A percentile compares a stretch with the other conserved stretches of the same genome.
Evolutionary conservation across 2,329 filamentous ascomycete species (phyloP).

Genomic region (Curvularia lunata): DNA sequence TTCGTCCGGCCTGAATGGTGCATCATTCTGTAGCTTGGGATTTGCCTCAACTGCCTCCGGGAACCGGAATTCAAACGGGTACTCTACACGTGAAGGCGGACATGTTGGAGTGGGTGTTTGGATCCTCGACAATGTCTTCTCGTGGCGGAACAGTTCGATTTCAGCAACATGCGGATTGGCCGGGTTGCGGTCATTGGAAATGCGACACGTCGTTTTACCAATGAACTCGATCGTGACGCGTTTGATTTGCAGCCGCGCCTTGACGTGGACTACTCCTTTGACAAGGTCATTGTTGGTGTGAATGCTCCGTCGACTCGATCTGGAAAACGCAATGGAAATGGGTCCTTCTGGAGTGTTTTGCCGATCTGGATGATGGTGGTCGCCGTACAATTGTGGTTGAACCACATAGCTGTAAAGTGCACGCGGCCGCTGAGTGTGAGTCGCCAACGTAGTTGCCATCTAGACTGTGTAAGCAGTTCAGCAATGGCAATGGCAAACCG

Average conservation of each 20-base stretch:
- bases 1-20: constrained; percentile 11
- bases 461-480: background rate
- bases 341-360: constrained; percentile 26
- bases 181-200: constrained; percentile 22
- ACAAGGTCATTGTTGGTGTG: constrained; percentile 31
- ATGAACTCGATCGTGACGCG: constrained; percentile 26
- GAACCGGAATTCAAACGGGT: constrained; percentile 34
- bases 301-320: constrained; percentile 24
- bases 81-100: constrained; percentile 24
- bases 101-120: constrained; percentile 21
- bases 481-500: background rate
- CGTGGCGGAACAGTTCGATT: constrained; percentile 21
- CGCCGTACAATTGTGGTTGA: constrained; percentile 26
- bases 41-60: constrained; percentile 24
- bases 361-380: constrained; percentile 25
- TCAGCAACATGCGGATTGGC: constrained; percentile 22
- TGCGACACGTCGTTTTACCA: constrained; percentile 26
- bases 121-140: constrained; percentile 14
- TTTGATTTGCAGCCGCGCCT: constrained; percentile 19
- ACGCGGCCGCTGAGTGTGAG: constrained; percentile 14
- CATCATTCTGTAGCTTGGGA: constrained; percentile 16
- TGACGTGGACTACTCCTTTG: constrained; percentile 28
- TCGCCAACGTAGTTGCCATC: constrained; percentile 13
- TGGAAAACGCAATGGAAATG: constrained; percentile 26
- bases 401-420: constrained; percentile 26